phyloP scores from a whole-genome alignment of 2,329 filamentous ascomycete genomes.

The Aquanectria penicillioides region DNA sequence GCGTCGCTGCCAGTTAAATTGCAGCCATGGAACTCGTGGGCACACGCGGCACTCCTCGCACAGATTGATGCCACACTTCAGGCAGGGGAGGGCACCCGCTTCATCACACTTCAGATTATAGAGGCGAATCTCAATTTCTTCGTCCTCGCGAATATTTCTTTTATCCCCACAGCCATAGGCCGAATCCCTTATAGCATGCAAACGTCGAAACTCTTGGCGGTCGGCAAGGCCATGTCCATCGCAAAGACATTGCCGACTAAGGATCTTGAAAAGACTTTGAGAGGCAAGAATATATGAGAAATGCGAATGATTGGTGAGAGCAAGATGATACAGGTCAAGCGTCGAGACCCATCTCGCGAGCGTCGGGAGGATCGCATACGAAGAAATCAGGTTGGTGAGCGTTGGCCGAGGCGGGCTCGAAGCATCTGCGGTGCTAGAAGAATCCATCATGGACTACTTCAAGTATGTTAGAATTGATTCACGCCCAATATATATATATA shows the following conservation, averaged over 20 bases:
- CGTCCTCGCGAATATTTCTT: neutral
- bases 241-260: conserved; percentile 23
- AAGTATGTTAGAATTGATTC: too few relatives aligned
- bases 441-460: too few relatives aligned
- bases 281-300: conserved; percentile 13
- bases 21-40: conserved; percentile 7
- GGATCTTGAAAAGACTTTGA: neutral
- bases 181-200: neutral
- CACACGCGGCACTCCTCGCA: conserved; percentile 34
- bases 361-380: conserved; percentile 27
- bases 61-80: conserved; percentile 30
- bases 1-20: neutral
- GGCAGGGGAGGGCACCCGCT: conserved; percentile 19
- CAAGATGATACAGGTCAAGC: conserved; percentile 24
- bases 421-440: too few relatives aligned
- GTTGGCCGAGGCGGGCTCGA: neutral
- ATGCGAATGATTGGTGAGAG: conserved; percentile 8
- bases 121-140: conserved; percentile 23
- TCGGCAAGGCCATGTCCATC: conserved; percentile 24
- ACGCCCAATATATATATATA: too few relatives aligned
- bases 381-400: conserved; percentile 25
- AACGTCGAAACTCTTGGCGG: conserved; percentile 16
- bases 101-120: conserved; percentile 28
- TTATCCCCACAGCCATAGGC: neutral
- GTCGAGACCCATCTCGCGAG: conserved; percentile 30